Percentiles rank a stretch among this genome's conserved stretches.
Conservation (phyloP, 768 basidiomycete genomes). For the Rhodotorula sphaerocarpa region DNA sequence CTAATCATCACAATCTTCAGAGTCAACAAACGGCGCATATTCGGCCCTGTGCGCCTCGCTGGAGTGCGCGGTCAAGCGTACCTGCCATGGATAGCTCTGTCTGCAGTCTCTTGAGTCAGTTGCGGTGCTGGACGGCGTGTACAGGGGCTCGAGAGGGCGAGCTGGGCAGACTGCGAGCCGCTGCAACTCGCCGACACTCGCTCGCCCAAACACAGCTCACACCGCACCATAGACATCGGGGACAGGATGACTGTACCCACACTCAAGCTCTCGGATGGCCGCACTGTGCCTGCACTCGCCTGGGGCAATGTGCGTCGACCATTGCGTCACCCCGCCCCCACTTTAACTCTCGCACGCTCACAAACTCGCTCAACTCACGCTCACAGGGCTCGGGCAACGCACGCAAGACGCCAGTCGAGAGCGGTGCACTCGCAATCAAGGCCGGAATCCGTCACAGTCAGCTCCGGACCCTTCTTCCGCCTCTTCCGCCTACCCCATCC, state of each 20-base stretch:
- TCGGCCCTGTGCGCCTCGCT: too few species aligned
- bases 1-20: too few species aligned
- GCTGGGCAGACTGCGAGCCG: too few species aligned
- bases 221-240: background rate
- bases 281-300: conserved; percentile 36
- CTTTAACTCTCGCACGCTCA: too few species aligned
- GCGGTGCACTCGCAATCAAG: conserved; percentile 36
- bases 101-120: too few species aligned
- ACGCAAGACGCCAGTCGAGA: conserved; percentile 30
- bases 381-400: conserved; percentile 35
- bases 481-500: background rate
- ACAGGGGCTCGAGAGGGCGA: too few species aligned
- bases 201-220: too few species aligned
- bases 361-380: background rate
- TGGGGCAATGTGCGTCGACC: conserved; percentile 40
- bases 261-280: conserved; percentile 40
- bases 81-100: too few species aligned
- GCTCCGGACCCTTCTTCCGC: conserved; percentile 27
- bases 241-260: conserved; percentile 29
- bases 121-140: too few species aligned
- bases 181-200: too few species aligned
- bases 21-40: too few species aligned
- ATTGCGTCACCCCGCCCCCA: background rate
- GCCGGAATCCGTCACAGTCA: conserved; percentile 40
- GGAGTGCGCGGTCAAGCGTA: too few species aligned